Evolutionary conservation across 139 green algal genomes (phyloP), one percentile per base, ranked within the genome.

Genomic region (Astrephomene gubernaculifera): DNA sequence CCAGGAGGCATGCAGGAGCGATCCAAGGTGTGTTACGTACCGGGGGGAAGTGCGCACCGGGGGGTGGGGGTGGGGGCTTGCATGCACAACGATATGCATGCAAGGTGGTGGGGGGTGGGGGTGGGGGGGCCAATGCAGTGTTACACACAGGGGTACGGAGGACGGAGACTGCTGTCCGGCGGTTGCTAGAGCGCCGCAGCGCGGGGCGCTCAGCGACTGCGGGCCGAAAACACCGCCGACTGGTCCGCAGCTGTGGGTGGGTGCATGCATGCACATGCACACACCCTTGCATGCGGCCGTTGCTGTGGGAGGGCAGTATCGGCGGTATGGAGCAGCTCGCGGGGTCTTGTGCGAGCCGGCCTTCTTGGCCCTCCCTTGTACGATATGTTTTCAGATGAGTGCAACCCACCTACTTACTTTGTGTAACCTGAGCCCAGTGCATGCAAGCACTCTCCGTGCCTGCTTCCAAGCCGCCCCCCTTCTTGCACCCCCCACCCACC

Each of bases 271-370:
- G n/a, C n/a, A n/a, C n/a, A n/a, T n/a, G n/a, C n/a, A n/a, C n/a
- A n/a, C n/a, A n/a, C n/a, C n/a, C n/a, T n/a, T n/a, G n/a, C n/a
- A n/a, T n/a, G n/a, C n/a, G n/a, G n/a, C n/a, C 21, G 53, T 17
- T 91, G 72, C 6, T 93, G 65, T 93, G 67, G 83, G 90, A 87
- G 70, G 82, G 85, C 57, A 88, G 90, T 93, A 93, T 93, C 90
- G 87, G 82, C 54, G n/a, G n/a, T n/a, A n/a, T n/a, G n/a, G n/a
- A 63, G 63, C 70, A 64, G 53, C 44, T 22, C 71, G 68, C 65
- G 43, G 29, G 57, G 54, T 65, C 84, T 84, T n/a, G 27, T 22
- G 78, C 78, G 60, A 63, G 41, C 78, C 78, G 78, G 49, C 78
- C 78, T 80, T 60, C 53, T 54, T 61, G 35, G 38, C 64, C 81